Conservation (phyloP, 176 grass and related monocot genomes). For the Bothriochloa decipiens region DNA sequence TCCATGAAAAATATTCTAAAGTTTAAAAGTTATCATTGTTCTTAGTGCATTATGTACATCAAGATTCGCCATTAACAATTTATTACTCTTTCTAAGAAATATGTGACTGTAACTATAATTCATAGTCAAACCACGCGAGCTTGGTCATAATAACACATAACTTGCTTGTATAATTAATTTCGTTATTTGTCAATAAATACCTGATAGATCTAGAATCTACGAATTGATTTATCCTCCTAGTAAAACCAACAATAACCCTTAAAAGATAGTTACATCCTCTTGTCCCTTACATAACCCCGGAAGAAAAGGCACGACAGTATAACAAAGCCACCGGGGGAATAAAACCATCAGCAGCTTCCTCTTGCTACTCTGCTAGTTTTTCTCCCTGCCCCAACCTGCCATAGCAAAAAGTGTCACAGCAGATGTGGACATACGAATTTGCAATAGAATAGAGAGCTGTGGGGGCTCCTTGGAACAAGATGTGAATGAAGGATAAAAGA, state of each 20-base stretch:
- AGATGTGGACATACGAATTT: conserved; percentile 16
- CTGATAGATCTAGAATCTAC: neutral
- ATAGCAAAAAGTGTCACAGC: conserved; percentile 12
- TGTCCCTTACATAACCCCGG: too few relatives aligned
- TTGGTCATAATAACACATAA: neutral
- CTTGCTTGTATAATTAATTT: accelerated
- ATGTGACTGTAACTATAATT: too few relatives aligned
- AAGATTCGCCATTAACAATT: neutral
- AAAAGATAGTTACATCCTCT: neutral
- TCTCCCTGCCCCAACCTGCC: conserved; percentile 9
- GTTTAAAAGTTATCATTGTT: neutral
- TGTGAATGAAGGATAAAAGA: conserved; percentile 22
- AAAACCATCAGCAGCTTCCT: conserved; percentile 2
- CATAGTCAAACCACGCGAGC: accelerated
- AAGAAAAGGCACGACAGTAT: neutral
- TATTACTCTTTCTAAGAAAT: neutral
- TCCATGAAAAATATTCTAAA: neutral
- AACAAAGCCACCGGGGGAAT: neutral
- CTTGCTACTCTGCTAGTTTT: conserved; percentile 1
- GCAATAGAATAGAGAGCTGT: conserved; percentile 15
- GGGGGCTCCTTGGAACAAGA: conserved; percentile 9
- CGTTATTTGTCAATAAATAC: accelerated
- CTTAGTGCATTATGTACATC: neutral
- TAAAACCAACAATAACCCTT: neutral
- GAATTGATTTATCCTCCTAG: neutral